Evolutionary conservation across 305 asterid genomes (phyloP), one percentile per base, ranked within the genome.

Genomic region (Withania somnifera): DNA sequence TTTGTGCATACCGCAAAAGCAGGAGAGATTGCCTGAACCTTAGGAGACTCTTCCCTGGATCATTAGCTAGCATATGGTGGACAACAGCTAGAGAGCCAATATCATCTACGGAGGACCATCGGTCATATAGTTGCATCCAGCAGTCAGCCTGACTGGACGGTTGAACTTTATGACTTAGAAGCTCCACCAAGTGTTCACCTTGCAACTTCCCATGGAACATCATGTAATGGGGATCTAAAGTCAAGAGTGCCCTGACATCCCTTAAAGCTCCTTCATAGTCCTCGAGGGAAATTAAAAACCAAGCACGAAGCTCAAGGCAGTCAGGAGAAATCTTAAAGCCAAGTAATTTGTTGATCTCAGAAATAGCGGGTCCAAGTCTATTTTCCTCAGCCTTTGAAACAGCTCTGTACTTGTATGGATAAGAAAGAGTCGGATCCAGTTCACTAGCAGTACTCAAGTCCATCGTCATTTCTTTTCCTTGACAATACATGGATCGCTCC

Each of bases 21-120:
- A 95, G 92, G 82, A 95, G 94, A 84, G 98, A 93, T 83, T 95
- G 97, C 63, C 98, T 87, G 84, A 95, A 95, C 84, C 92, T 85
- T 82, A 91, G 83, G 66, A 92, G 92, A 88, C 98, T 93, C 87
- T 90, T 93, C 79, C 94, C 93, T 0, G 95, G 97, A 80, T 92
- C 98, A 85, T 84, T 91, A 76, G 88, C 87, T 91, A 97, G 83
- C 99, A 97, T 93, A 83, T 97, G 98, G 61, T 97, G 99, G 19
- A 94, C 97, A 82, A 97, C 97, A 54, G 98, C 98, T 34, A 97
- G 83, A 73, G 98, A 96, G 69, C 99, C 99, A 83, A 94, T 88
- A 87, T 97, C 99, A 88, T 97, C 99, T 8, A 97, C 98, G 2
- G 88, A 88, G 1, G 99, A 97, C 98, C 99, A 97, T 78, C 95